Evolutionary conservation across 768 basidiomycete species (phyloP).

Genomic region (Suillus alpinus): DNA sequence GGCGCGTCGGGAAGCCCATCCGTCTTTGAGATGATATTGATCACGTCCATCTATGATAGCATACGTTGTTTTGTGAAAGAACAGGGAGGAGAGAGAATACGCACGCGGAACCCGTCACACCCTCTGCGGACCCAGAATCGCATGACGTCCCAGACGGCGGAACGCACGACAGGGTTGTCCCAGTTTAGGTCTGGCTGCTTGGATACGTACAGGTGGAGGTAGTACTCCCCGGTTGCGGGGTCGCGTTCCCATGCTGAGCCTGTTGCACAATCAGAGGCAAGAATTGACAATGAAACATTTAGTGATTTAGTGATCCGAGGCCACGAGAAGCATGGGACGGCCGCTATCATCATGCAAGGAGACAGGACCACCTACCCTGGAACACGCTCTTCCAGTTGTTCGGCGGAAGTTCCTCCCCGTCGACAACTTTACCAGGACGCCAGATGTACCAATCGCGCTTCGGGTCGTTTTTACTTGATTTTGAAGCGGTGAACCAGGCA

Average conservation of each 20-base stretch:
- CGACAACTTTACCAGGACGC: slow-evolving; percentile 54
- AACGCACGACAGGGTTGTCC: slow-evolving; percentile 62
- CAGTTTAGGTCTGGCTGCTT: slow-evolving; percentile 80
- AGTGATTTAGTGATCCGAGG: background rate
- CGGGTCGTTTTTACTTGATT: slow-evolving; percentile 44
- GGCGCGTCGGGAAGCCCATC: slow-evolving; percentile 66
- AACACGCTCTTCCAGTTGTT: slow-evolving; percentile 75
- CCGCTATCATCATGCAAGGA: background rate
- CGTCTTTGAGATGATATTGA: slow-evolving; percentile 65
- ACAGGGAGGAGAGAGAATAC: slow-evolving; percentile 19
- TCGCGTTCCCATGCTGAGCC: slow-evolving; percentile 74
- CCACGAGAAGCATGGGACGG: background rate
- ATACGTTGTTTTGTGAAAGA: background rate
- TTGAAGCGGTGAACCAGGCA: slow-evolving; percentile 66
- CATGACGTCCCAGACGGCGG: slow-evolving; percentile 64
- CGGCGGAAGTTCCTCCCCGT: slow-evolving; percentile 57
- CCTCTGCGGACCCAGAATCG: slow-evolving; percentile 73
- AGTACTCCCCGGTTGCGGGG: slow-evolving; percentile 62
- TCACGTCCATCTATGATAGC: slow-evolving; percentile 58
- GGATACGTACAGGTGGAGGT: slow-evolving; percentile 63
- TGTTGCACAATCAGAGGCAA: slow-evolving; percentile 17
- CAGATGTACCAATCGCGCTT: slow-evolving; percentile 80
- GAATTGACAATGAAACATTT: background rate
- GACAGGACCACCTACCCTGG: slow-evolving; percentile 42
- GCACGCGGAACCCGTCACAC: slow-evolving; percentile 71